phyloP scores from a whole-genome alignment of 805 yeast genomes.

The Teunomyces aglyptinius region DNA sequence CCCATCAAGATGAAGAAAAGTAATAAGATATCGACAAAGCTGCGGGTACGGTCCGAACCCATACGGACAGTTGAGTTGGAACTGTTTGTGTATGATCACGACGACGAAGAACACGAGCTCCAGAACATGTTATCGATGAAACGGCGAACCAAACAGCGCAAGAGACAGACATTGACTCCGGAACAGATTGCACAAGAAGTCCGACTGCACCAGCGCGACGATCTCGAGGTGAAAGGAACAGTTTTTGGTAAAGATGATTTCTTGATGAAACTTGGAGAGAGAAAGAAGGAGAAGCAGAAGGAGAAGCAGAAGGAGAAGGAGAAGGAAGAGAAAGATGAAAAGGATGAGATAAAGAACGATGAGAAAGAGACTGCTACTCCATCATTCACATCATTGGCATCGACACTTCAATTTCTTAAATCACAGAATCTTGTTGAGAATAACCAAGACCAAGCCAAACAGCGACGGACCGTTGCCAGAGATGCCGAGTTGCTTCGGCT shows the following conservation, averaged over 20 bases:
- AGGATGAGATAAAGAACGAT: background rate
- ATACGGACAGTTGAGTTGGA: constrained; percentile 32
- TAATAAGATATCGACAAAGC: background rate
- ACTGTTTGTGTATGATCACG: constrained; percentile 20
- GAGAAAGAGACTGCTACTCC: background rate
- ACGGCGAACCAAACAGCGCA: constrained; percentile 27
- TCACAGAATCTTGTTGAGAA: constrained; percentile 18
- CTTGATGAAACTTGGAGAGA: constrained; percentile 15
- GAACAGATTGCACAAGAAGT: constrained; percentile 41
- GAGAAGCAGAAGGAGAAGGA: constrained; percentile 17
- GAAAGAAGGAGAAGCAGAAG: constrained; percentile 19
- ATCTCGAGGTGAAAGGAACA: constrained; percentile 17
- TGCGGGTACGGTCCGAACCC: constrained; percentile 16
- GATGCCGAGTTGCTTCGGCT: constrained; percentile 30
- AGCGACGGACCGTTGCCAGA: constrained; percentile 22
- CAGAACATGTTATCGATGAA: constrained; percentile 26
- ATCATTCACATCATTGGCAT: constrained; percentile 17
- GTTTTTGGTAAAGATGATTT: constrained; percentile 28
- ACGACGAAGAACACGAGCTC: constrained; percentile 33
- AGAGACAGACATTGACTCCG: constrained; percentile 26
- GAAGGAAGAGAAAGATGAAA: constrained; percentile 16
- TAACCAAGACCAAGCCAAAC: constrained; percentile 11
- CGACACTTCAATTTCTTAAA: constrained; percentile 28
- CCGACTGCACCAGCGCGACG: constrained; percentile 17
- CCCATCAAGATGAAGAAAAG: constrained; percentile 39